Conservation (phyloP, 1,284 basidiomycete species). For the Cystobasidiaceae sp. region DNA sequence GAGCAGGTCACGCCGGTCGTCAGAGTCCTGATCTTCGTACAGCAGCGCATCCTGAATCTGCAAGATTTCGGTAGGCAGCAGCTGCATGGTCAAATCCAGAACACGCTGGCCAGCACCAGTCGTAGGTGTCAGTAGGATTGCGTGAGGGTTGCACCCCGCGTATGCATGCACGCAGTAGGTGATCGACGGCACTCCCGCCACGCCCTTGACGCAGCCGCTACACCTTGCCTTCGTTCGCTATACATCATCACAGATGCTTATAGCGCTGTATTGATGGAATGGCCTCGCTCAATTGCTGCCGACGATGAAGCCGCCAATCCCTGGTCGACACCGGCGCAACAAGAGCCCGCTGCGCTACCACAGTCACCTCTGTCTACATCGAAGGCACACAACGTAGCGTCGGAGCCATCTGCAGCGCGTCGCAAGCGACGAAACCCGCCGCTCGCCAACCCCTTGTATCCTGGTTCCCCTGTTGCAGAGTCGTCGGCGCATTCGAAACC, state of each 20-base stretch:
- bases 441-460: conserved; percentile 6
- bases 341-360: neutral
- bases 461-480: neutral
- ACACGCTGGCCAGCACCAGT: neutral
- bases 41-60: conserved; percentile 14
- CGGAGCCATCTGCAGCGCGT: neutral
- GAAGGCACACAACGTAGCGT: neutral
- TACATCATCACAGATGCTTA: neutral
- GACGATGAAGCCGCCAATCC: neutral
- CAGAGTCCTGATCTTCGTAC: neutral
- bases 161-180: no score
- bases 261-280: conserved; percentile 19
- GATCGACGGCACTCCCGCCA: no score
- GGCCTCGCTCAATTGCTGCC: neutral
- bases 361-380: neutral
- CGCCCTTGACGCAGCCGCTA: no score
- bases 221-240: no score
- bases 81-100: neutral
- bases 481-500: neutral
- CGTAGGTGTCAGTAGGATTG: neutral
- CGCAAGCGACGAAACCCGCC: neutral
- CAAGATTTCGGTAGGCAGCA: conserved; percentile 6
- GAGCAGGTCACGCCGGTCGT: neutral
- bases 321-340: neutral
- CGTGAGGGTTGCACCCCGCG: no score